A percentile compares a stretch with the other conserved stretches of the same genome.
Conservation (phyloP, 768 basidiomycete genomes). For the Fomitopsis pulvina region DNA sequence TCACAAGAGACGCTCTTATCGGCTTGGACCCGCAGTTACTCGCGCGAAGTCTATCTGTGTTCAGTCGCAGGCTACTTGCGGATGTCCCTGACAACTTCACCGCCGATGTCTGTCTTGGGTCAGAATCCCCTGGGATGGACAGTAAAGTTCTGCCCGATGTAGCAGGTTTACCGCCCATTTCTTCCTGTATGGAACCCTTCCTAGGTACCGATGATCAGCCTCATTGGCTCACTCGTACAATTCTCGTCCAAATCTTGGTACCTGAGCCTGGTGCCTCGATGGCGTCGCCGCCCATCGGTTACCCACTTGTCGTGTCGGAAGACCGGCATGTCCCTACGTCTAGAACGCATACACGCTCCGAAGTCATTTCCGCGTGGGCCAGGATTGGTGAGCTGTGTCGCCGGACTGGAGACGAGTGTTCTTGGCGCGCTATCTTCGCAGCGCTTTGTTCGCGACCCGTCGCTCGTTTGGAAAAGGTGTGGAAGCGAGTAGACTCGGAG, state of each 20-base stretch:
- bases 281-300: slow-evolving; percentile 25
- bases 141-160: background rate
- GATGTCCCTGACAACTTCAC: slow-evolving; percentile 48
- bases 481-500: slow-evolving; percentile 65
- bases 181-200: slow-evolving; percentile 28
- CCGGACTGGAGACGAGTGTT: slow-evolving; percentile 67
- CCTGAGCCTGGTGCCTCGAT: slow-evolving; percentile 37
- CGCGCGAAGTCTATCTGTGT: slow-evolving; percentile 55
- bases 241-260: slow-evolving; percentile 66
- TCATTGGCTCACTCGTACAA: slow-evolving; percentile 75
- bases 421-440: slow-evolving; percentile 68
- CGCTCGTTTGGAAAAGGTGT: slow-evolving; percentile 71
- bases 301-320: slow-evolving; percentile 6
- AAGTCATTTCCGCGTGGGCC: slow-evolving; percentile 68
- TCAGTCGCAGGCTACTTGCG: slow-evolving; percentile 45
- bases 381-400: slow-evolving; percentile 69
- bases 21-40: slow-evolving; percentile 55
- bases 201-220: slow-evolving; percentile 67
- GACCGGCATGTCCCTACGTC: slow-evolving; percentile 31
- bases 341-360: slow-evolving; percentile 65
- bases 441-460: slow-evolving; percentile 71
- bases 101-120: slow-evolving; percentile 34
- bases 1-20: slow-evolving; percentile 61
- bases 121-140: slow-evolving; percentile 17
- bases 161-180: background rate